Evolutionary conservation across 2,329 filamentous ascomycete genomes (phyloP), one percentile per base, ranked within the genome.

Genomic region (Aspergillus sp.): DNA sequence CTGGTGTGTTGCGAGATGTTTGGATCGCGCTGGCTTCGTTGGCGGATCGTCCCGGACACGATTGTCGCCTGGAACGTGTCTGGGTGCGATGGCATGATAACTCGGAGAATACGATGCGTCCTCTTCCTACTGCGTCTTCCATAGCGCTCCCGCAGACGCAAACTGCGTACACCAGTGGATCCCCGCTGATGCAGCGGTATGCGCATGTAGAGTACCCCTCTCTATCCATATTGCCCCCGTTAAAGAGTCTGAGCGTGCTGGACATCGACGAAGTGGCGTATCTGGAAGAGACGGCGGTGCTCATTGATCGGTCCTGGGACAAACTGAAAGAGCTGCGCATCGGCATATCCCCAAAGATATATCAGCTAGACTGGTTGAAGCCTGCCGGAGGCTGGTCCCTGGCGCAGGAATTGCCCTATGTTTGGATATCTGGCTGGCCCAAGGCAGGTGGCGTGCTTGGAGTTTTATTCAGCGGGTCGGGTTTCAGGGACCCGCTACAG

Each of bases 81-180:
- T 92, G 88, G 86, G 83, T 94, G 49, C 83, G 90, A 58, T 93
- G 88, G 86, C 89, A 94, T 69, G 87, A 92, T 68, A 93, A 91
- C 64, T 79, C 78, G 5, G 78, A 80, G 10, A 72, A 73, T 52
- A 49, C 70, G 53, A 41, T 66, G 38, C 63, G 66, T 29, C 50
- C 48, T 19, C 48, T 47, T 9, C 53, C 58, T 14, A 56, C 57
- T 29, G 45, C 58, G 10, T 61, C 56, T 20, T 55, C 58, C 29
- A 38, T 59, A 19, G 49, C 56, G 20, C 54, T 59, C 14, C 55
- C 57, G 2, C 56, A 55, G 11, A 55, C 47, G 29, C 61, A 47
- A 53, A 64, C 48, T 52, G 56, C 56, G 20, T 55, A 62, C 31
- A 45, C 62, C 6, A 58, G 60, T 34, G 64, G 52, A 36, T 66